Base-by-base conservation (phyloP, 2,329 filamentous ascomycete species). In the Nectriaceae sp. region DNA sequence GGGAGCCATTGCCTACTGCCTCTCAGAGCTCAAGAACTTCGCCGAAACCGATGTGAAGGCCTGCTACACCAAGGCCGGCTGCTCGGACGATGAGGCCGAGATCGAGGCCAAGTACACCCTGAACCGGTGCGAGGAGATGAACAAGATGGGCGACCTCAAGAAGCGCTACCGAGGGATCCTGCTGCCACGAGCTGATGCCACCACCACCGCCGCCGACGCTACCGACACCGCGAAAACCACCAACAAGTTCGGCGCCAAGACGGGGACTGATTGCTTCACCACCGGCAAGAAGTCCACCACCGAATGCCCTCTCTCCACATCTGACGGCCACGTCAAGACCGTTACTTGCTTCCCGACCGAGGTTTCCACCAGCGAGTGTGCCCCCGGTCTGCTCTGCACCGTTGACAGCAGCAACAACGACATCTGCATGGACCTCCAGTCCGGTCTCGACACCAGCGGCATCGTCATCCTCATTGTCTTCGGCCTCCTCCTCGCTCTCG, bases 381-480 rank as follows among this genome's bases (percentile, higher is more conserved):
- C 65, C 8, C 57, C 65, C 4, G 72, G 70, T 29, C 67, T 74
- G 47, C 65, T 74, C 56, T 83, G 79, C 74, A 63, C 60, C 52
- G 59, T 64, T 42, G 70, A 75, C 66, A 42, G 44, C 40, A 42
- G 57, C 44, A 66, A 71, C 58, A 56, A 63, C 26, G 61, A 67
- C 40, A 64, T 71, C n/a, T 80, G 77, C 71, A 69, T 70, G 53
- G 67, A 70, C 61, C 49, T 41, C 37, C 33, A 57, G 26, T 73
- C 56, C 29, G 73, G 71, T 57, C 65, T 81, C 45, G 71, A 70
- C 55, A 59, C 70, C 2, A 68, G 68, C 35, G 78, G 75, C 52
- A 68, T 78, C 58, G 67, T 79, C 61, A 70, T 82, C 53, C 66
- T 72, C 59, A 66, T 78, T 53, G 57, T 76, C 63, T 75, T 84